Evolutionary conservation across 306 rosid genomes (phyloP).

Genomic region (Morella rubra): DNA sequence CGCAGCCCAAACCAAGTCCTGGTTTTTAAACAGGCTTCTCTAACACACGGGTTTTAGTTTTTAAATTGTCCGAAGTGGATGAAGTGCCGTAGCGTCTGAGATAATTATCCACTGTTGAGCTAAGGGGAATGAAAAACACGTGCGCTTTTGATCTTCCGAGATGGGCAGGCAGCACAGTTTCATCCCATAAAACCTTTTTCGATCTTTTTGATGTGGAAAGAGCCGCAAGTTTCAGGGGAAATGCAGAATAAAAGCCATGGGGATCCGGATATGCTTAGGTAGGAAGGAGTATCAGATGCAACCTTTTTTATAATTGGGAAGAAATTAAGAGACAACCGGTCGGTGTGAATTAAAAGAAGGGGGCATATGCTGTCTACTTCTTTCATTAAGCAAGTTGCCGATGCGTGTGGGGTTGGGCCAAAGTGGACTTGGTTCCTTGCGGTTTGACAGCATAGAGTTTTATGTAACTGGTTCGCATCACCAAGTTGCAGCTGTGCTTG

Average conservation of each 20-base stretch:
- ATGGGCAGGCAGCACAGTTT: neutral
- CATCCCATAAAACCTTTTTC: neutral
- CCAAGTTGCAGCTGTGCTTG: neutral
- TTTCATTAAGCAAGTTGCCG: neutral
- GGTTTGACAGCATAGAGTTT: neutral
- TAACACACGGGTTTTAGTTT: neutral
- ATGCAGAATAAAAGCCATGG: neutral
- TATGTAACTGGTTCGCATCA: neutral
- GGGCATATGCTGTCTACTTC: neutral
- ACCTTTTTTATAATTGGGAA: neutral
- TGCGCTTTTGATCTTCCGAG: neutral
- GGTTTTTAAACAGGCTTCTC: neutral
- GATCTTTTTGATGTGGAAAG: neutral
- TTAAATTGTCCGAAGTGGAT: neutral
- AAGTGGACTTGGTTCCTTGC: neutral
- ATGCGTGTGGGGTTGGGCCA: neutral
- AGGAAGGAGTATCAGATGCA: neutral
- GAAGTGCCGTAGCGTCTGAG: neutral
- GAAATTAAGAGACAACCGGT: neutral
- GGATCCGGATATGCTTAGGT: neutral
- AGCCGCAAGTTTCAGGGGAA: neutral
- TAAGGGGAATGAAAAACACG: constrained; percentile 23
- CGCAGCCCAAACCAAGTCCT: neutral
- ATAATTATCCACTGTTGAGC: constrained; percentile 1
- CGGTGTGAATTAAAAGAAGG: neutral